These are phyloP conservation scores for Solanum gandarillasii DNA, from an alignment of 257 asterid genomes.

Conservation along the genomic window DNA sequence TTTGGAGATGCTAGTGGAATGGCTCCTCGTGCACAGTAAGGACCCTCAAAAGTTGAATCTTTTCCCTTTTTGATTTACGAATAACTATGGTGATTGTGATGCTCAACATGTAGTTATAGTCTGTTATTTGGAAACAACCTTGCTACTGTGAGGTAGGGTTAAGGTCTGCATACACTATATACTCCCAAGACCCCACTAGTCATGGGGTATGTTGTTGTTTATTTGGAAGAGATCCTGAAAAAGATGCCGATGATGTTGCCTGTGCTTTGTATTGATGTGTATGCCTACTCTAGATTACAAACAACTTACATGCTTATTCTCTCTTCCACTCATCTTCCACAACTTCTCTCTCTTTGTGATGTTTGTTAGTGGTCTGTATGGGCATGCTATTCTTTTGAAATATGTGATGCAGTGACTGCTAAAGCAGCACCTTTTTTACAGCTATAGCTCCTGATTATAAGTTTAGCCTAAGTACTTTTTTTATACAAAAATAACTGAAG, in stretches of 20 bases:
- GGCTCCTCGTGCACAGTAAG: slow-evolving; percentile 99
- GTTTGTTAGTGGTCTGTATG: not conserved
- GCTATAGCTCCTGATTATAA: not conserved
- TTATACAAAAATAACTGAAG: not conserved
- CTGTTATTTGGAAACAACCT: not conserved
- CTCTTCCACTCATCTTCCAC: not conserved
- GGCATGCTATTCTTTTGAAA: not conserved
- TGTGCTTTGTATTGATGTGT: not conserved
- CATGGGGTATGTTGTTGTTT: not conserved
- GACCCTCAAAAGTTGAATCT: not conserved
- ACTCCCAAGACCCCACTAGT: not conserved
- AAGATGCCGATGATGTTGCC: not conserved
- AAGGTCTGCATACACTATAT: not conserved
- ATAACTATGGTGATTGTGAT: not conserved
- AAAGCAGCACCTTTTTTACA: not conserved
- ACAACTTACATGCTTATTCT: not conserved
- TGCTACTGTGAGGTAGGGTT: not conserved
- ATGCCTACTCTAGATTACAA: not conserved
- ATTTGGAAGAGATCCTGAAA: not conserved
- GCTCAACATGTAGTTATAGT: not conserved
- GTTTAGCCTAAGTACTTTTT: not conserved
- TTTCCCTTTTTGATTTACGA: not conserved
- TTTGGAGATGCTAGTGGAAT: slow-evolving; percentile 99
- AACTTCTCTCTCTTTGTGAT: not conserved
- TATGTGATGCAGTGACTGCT: not conserved